Conservation (phyloP, 2,329 filamentous ascomycete genomes). For the Pseudocercospora vitis region DNA sequence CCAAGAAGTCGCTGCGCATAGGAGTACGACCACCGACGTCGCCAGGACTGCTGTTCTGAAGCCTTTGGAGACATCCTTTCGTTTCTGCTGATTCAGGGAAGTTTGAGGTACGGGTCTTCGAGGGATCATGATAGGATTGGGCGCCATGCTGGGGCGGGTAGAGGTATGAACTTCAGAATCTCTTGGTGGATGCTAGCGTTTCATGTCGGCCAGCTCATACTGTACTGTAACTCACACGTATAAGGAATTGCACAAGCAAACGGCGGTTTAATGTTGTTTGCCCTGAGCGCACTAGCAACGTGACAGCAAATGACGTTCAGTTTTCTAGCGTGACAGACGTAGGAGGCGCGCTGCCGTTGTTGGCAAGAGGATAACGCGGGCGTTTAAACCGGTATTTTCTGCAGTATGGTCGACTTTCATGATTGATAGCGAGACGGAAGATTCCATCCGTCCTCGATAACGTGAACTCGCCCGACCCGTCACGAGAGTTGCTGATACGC, state of each 20-base stretch:
- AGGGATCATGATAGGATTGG: conserved; percentile 24
- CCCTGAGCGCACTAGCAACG: background rate
- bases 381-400: background rate
- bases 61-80: conserved; percentile 1
- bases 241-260: no score
- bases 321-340: background rate
- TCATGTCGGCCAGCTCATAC: no score
- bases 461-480: no score
- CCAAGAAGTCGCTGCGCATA: conserved; percentile 26
- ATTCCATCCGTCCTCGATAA: no score
- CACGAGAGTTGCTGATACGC: conserved; percentile 3
- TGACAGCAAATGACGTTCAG: background rate
- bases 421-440: background rate
- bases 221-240: no score
- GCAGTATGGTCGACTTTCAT: background rate
- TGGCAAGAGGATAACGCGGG: background rate
- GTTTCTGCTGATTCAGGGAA: background rate
- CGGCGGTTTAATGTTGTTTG: no score
- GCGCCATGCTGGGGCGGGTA: conserved; percentile 17
- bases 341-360: conserved; percentile 1
- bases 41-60: conserved; percentile 13
- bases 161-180: no score
- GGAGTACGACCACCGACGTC: conserved; percentile 18
- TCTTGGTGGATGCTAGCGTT: no score
- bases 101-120: conserved; percentile 21